phyloP scores from a whole-genome alignment of 2,329 filamentous ascomycete genomes.

The Orbilia quercus region DNA sequence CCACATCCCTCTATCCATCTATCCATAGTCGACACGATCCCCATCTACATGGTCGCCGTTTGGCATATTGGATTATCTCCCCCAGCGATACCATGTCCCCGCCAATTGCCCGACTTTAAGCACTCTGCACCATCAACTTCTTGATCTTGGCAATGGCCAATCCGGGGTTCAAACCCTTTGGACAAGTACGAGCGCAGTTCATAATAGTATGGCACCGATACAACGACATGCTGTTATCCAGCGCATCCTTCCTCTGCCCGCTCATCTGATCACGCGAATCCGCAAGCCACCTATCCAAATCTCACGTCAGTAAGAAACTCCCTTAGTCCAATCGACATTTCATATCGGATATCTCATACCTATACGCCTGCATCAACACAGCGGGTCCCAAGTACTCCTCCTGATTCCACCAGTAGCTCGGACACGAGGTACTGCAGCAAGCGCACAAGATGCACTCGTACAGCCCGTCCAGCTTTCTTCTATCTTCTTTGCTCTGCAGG shows the following conservation, averaged over 20 bases:
- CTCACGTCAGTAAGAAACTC: background rate
- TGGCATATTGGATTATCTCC: background rate
- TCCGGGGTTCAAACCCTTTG: constrained; percentile 97
- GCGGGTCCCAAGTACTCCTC: constrained; percentile 98
- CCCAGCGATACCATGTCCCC: background rate
- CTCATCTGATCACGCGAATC: constrained; percentile 94
- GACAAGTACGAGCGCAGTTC: constrained; percentile 93
- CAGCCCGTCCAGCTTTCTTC: constrained; percentile 94
- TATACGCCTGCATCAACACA: constrained; percentile 95
- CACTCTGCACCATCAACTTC: constrained; percentile 81
- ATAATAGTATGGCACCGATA: constrained; percentile 99
- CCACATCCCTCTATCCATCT: constrained; percentile 18
- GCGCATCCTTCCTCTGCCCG: constrained; percentile 84
- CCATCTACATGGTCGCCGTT: constrained; percentile 16
- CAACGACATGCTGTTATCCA: constrained; percentile 98
- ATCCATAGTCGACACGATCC: background rate
- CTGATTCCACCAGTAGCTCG: constrained; percentile 99
- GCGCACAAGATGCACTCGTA: constrained; percentile 99
- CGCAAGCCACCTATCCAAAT: constrained; percentile 75
- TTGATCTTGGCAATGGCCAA: constrained; percentile 97
- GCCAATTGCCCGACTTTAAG: constrained; percentile 60
- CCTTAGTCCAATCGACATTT: background rate
- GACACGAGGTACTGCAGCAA: constrained; percentile 98
- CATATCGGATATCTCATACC: constrained; percentile 61
- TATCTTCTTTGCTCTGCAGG: constrained; percentile 89